Percentiles rank a stretch among this genome's conserved stretches.
phyloP scores from a whole-genome alignment of 2,329 filamentous ascomycete genomes.

The Metarhizium album region DNA sequence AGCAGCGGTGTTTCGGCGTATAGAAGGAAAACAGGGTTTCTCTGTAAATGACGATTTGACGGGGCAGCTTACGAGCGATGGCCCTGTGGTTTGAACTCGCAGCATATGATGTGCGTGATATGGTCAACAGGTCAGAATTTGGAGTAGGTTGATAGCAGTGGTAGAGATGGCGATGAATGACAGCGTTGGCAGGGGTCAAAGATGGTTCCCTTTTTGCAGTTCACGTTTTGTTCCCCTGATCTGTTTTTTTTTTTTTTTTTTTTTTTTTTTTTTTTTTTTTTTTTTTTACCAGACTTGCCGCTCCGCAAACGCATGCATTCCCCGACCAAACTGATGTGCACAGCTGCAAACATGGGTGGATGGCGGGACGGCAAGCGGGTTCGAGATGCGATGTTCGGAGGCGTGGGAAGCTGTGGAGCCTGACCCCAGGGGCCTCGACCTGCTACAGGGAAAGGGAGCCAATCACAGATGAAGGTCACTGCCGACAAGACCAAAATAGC shows the following conservation, averaged over 20 bases:
- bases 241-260: not conserved
- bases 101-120: not conserved
- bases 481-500: constrained; percentile 3
- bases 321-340: not conserved
- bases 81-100: not conserved
- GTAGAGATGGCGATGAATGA: not conserved
- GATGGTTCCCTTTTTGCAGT: too few relatives aligned
- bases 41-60: not conserved
- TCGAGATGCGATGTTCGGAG: too few relatives aligned
- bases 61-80: not conserved
- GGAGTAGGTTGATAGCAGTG: not conserved
- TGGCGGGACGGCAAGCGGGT: too few relatives aligned
- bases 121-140: not conserved
- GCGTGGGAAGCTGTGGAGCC: too few relatives aligned
- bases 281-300: not conserved
- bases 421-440: too few relatives aligned
- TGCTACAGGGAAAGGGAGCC: too few relatives aligned
- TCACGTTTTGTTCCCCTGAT: too few relatives aligned
- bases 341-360: not conserved
- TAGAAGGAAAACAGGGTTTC: not conserved
- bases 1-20: constrained; percentile 7
- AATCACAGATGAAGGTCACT: not conserved
- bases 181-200: too few relatives aligned
- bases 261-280: not conserved
- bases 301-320: not conserved